Conservation (phyloP, 495 filamentous ascomycete species). For the Penicillium psychrofluorescens region DNA sequence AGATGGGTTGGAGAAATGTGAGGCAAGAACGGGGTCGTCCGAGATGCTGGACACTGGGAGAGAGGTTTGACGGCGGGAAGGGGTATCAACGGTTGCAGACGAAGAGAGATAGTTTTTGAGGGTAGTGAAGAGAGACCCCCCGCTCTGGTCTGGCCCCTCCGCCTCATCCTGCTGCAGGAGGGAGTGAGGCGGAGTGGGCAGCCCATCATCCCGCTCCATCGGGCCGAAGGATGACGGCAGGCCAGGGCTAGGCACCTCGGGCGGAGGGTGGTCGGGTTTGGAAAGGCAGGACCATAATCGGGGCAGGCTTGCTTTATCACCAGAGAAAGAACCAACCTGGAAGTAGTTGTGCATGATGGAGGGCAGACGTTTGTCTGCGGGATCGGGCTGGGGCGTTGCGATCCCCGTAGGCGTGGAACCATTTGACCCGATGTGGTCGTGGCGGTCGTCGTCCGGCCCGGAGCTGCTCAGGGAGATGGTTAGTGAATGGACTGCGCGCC, state of each 20-base stretch:
- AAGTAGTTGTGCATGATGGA: slow-evolving; percentile 91
- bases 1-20: slow-evolving; percentile 70
- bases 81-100: slow-evolving; percentile 21
- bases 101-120: slow-evolving; percentile 38
- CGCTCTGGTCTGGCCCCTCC: slow-evolving; percentile 29
- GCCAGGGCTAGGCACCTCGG: slow-evolving; percentile 1
- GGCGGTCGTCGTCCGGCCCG: slow-evolving; percentile 55
- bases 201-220: slow-evolving; percentile 33
- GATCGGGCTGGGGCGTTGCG: slow-evolving; percentile 82
- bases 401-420: slow-evolving; percentile 75
- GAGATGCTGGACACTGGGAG: slow-evolving; percentile 60
- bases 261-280: slow-evolving; percentile 13
- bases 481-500: slow-evolving; percentile 11
- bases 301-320: slow-evolving; percentile 45
- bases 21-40: slow-evolving; percentile 60
- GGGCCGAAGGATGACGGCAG: slow-evolving; percentile 23
- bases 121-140: slow-evolving; percentile 31
- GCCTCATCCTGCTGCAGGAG: slow-evolving; percentile 36
- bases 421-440: slow-evolving; percentile 73
- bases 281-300: slow-evolving; percentile 33
- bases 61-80: slow-evolving; percentile 45
- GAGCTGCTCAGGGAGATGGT: slow-evolving; percentile 19
- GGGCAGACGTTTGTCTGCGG: slow-evolving; percentile 80
- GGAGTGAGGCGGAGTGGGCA: slow-evolving; percentile 40
- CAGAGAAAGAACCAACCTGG: slow-evolving; percentile 81